These are phyloP conservation scores for Bryoerythrophyllum caledonicum DNA, from an alignment of 225 moss, liverwort and hornwort genomes.

Conservation along the genomic window DNA sequence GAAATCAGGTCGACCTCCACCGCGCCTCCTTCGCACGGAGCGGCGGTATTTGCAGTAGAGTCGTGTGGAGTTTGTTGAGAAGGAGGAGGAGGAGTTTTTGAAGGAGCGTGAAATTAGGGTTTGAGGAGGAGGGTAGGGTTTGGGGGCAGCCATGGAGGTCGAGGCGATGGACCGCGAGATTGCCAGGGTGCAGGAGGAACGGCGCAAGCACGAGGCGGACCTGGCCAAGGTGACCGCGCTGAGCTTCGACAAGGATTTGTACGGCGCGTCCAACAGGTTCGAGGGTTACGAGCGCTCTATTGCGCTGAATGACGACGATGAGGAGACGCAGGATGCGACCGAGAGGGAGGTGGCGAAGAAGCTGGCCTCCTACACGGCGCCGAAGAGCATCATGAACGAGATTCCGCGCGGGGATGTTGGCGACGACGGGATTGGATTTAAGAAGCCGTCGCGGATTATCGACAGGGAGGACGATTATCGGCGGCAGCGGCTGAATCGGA, in stretches of 20 bases:
- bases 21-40: not conserved
- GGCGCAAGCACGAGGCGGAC: constrained; percentile 89
- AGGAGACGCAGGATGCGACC: constrained; percentile 75
- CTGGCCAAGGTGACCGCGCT: constrained; percentile 68
- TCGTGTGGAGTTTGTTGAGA: not conserved
- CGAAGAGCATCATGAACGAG: constrained; percentile 70
- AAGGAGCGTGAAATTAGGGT: constrained; percentile 25
- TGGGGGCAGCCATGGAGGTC: constrained; percentile 59
- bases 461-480: constrained; percentile 98
- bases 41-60: not conserved
- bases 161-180: constrained; percentile 77
- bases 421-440: constrained; percentile 87
- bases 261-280: constrained; percentile 80
- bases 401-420: constrained; percentile 76
- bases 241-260: constrained; percentile 94
- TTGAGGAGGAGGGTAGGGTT: constrained; percentile 38
- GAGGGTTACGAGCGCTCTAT: constrained; percentile 97
- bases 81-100: not conserved
- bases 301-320: constrained; percentile 81
- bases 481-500: constrained; percentile 78
- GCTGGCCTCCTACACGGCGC: constrained; percentile 85
- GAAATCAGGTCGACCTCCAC: not conserved
- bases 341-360: constrained; percentile 83
- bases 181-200: constrained; percentile 87
- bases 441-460: constrained; percentile 92